These are phyloP conservation scores for Babesia sp. DNA, from an alignment of 169 alveolate genomes.

Conservation along the genomic window DNA sequence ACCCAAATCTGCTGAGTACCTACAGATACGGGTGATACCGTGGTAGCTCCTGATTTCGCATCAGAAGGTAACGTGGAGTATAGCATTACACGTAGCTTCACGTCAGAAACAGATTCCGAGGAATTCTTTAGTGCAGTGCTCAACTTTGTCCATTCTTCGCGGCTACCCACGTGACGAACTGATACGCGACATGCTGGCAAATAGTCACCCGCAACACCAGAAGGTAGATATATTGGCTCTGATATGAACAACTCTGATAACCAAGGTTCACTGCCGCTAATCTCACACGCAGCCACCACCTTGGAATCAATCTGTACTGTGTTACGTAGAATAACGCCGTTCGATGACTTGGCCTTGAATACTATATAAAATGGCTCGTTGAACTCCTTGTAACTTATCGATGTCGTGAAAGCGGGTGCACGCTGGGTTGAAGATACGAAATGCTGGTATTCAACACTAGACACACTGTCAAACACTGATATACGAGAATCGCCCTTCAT, in stretches of 20 bases:
- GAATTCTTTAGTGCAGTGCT: not conserved
- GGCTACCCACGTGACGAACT: not conserved
- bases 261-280: conserved; percentile 5
- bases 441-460: conserved; percentile 39
- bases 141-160: conserved; percentile 3
- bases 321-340: not conserved
- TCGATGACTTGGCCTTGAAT: not conserved
- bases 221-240: conserved; percentile 2
- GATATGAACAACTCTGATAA: conserved; percentile 5
- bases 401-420: not conserved
- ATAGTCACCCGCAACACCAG: not conserved
- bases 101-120: not conserved
- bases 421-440: not conserved
- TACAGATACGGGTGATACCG: not conserved
- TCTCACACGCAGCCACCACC: conserved; percentile 10
- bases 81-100: conserved; percentile 2
- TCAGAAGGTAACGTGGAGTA: conserved; percentile 13
- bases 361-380: conserved; percentile 23
- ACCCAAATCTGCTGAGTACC: conserved; percentile 2
- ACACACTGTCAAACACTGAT: conserved; percentile 2
- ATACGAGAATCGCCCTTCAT: conserved; percentile 34
- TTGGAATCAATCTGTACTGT: conserved; percentile 20
- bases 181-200: conserved; percentile 11
- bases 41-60: not conserved
- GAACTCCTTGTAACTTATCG: conserved; percentile 2